These are phyloP conservation scores for Purshia tridentata DNA, from an alignment of 306 rosid species.

Conservation along the genomic window DNA sequence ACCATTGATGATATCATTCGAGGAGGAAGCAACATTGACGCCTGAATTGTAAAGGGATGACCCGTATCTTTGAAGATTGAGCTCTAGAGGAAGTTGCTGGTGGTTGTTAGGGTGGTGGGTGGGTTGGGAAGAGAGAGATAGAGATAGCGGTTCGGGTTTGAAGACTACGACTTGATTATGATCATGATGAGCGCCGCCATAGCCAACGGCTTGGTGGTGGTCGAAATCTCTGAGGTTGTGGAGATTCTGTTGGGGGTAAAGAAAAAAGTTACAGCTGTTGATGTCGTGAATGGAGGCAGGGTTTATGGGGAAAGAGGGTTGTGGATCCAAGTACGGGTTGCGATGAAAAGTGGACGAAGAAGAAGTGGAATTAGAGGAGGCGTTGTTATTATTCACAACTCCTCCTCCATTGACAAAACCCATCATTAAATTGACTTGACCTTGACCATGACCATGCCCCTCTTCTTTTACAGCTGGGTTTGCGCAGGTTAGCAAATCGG, in stretches of 20 bases:
- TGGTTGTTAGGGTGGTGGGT: conserved; percentile 22
- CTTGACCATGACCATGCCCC: neutral
- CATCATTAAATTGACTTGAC: conserved; percentile 36
- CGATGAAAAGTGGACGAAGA: conserved; percentile 41
- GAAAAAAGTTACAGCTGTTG: conserved; percentile 35
- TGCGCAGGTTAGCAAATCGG: conserved; percentile 40
- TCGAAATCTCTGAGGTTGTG: conserved; percentile 40
- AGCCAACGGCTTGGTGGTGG: conserved; percentile 24
- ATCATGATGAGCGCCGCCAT: conserved; percentile 1
- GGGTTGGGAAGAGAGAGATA: conserved; percentile 55
- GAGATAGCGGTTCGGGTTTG: conserved; percentile 71
- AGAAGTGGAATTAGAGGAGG: conserved; percentile 10
- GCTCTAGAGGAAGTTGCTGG: conserved; percentile 4
- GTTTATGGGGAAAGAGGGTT: conserved; percentile 37
- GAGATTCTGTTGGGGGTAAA: conserved; percentile 27
- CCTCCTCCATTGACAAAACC: conserved; percentile 24
- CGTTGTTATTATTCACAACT: no score
- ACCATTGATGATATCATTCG: neutral
- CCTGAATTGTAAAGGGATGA: conserved; percentile 32
- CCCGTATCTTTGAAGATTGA: conserved; percentile 51
- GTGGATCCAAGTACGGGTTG: conserved; percentile 46
- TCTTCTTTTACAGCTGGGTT: conserved; percentile 35
- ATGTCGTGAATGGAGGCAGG: conserved; percentile 40
- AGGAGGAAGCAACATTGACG: conserved; percentile 22
- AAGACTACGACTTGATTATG: conserved; percentile 35